Evolutionary conservation across 805 yeast species (phyloP), one percentile per base, ranked within the genome.

Genomic region (Lipomyces mesembrius): DNA sequence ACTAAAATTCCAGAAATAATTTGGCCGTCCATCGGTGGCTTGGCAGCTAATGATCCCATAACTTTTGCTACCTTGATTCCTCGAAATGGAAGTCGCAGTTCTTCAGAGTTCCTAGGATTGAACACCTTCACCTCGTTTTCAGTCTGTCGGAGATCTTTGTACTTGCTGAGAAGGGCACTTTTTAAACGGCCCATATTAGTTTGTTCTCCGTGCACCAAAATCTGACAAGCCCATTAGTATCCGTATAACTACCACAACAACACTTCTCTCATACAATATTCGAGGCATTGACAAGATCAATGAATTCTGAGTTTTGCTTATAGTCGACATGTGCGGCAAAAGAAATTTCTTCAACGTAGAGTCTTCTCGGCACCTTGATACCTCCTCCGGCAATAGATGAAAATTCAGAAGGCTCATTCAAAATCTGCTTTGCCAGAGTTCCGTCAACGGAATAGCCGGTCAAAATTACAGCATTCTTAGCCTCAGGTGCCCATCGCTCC

Each of bases 291-390:
- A 95, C 91, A 67, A 87, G 82, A 72, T 93, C 97, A 66, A 95
- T 95, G 75, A 95, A 95, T 64, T 90, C 91, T 1, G 97, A 82
- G 73, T 95, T 95, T 75, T 95, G 97, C 74, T 90, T 92, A 78
- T 89, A 95, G 76, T 95, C 99, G 27, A 95, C 99, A 78, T 95
- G 99, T 0, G 99, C 99, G n/a, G 99, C 98, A 82, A 95, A 95
- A 1, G 98, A 93, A 3, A 95, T 89, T 77, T 95, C 99, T 71
- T 94, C 98, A 20, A 95, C 88, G 58, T 85, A 85, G 64, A 96
- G 79, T 70, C 98, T 83, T 75, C 99, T 86, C 4, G 98, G 98
- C 53, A 95, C 89, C 66, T 87, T 85, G 22, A 88, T 80, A n/a
- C 83, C 80, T 20, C 70, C 71, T 17, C 74, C 74, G 0, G 74